Evolutionary conservation across 139 green algal genomes (phyloP), one percentile per base, ranked within the genome.

Genomic region (Chlamydomonas sp.): DNA sequence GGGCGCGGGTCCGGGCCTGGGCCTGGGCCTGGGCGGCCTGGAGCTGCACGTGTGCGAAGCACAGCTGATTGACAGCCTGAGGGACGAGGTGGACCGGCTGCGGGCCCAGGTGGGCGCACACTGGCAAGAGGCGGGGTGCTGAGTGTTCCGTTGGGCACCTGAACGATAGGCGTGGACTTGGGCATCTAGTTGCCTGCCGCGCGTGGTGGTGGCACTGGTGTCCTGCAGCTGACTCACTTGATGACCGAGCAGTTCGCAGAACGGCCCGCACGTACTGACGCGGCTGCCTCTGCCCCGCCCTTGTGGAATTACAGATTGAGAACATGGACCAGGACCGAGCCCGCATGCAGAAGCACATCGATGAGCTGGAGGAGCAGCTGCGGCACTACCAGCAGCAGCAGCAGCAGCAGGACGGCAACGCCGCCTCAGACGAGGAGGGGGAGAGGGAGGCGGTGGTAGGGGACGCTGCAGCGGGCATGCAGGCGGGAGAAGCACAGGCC

Each of bases 71-170:
- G 73, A 75, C 62, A 63, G 7, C 31, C 83, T 87, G 73, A 5
- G 71, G 73, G 83, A 87, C n/a, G 83, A 87, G 83, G 58, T 80
- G 72, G 83, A 75, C 6, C n/a, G 63, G 83, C 83, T 87, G 62
- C 64, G 83, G 73, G 73, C 72, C n/a, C 72, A 80, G 83, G 83
- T 81, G 73, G 12, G 81, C 68, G 12, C 31, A 49, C 31, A 49
- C 31, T 49, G 61, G 16, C 17, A 18, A 60, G 61, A 1, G 49
- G 15, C 2, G 14, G 15, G 9, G 59, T 66, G 63, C 63, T 31
- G 7, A 5, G 60, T 15, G 77, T 16, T 59, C n/a, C 14, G 68
- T 31, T 20, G 63, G 78, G 31, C 31, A 49, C 31, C 31, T 49
- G 31, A 49, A 49, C 62, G 78, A 20, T 20, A 63, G 78, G n/a